phyloP scores from a whole-genome alignment of 2,329 filamentous ascomycete genomes.

The Metarhizium album region DNA sequence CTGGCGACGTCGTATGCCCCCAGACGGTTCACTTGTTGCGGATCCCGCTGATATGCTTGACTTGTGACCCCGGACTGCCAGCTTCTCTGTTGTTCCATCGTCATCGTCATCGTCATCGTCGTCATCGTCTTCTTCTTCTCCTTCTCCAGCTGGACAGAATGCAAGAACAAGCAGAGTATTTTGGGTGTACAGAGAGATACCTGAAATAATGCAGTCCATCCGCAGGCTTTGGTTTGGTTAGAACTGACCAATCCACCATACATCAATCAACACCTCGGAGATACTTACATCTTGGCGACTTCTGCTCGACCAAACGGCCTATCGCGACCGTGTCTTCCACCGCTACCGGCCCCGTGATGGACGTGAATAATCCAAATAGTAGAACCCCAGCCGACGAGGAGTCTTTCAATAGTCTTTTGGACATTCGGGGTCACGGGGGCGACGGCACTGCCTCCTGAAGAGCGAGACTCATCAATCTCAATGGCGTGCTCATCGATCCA shows the following conservation, averaged over 20 bases:
- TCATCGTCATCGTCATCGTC: conserved; percentile 53
- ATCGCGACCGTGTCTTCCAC: conserved; percentile 57
- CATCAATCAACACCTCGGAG: not conserved
- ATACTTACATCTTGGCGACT: conserved; percentile 78
- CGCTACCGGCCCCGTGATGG: conserved; percentile 58
- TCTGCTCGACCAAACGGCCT: conserved; percentile 70
- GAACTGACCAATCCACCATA: not conserved
- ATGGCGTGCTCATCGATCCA: conserved; percentile 83
- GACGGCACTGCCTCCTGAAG: not conserved
- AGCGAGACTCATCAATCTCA: conserved; percentile 52
- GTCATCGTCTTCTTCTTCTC: conserved; percentile 44
- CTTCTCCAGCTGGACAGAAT: conserved; percentile 66
- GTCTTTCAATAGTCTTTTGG: conserved; percentile 49
- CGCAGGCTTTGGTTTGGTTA: conserved; percentile 51
- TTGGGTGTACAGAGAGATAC: conserved; percentile 91
- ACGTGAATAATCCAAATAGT: conserved; percentile 95
- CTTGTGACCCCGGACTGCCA: conserved; percentile 26
- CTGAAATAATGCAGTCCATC: conserved; percentile 96
- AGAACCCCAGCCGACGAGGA: conserved; percentile 90
- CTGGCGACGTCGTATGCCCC: conserved; percentile 58
- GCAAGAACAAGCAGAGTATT: conserved; percentile 84
- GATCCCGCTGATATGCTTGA: conserved; percentile 35
- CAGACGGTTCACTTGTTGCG: conserved; percentile 46
- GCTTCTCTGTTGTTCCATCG: conserved; percentile 22
- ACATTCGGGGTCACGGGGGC: not conserved